Evolutionary conservation across 129 eudicot species (phyloP), one percentile per base, ranked within the genome.

Genomic region (Flaveria ramosissima): DNA sequence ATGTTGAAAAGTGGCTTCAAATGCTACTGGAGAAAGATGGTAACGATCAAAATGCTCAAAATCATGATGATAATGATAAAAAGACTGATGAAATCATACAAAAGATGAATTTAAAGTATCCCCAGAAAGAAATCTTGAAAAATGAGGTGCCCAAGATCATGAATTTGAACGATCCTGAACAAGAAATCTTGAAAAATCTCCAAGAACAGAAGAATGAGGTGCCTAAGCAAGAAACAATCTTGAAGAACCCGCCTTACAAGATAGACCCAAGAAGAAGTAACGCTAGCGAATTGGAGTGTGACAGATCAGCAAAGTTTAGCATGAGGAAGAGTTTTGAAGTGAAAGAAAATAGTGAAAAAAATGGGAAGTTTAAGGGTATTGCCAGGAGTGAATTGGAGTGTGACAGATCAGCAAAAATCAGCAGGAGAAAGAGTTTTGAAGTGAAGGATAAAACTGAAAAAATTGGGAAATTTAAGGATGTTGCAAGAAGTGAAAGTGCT

Each of bases 1-100:
- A 94, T 64, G 80, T 94, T 8, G 99, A 94, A 68, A 94, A 91
- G 81, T 94, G 99, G 99, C 88, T 94, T 51, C 90, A 89, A 24
- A 84, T 91, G 75, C 84, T 94, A 71, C 74, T 84, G 68, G 87
- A 84, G 43, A 80, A 81, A 27, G 89, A 78, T n/a, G 84, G 75
- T 52, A 76, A 2, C 14, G 84, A 85, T 53, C 39, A 71, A 24
- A 81, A 74, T 77, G 53, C 78, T 61, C 73, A 80, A 65, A 48
- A 26, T 73, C 27, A 23, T 48, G 74, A 78, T 16, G 76, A 3
- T 9, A 72, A 72, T 48, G 57, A 16, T 23, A 53, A 75, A 32
- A 88, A 27, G 67, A 82, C 82, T 15, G 93, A 88, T 62, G 97
- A 90, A 83, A 82, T 88, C 71, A 88, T 88, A 71, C 78, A 72